Evolutionary conservation across 768 basidiomycete species (phyloP), one percentile per base, ranked within the genome.

Genomic region (Tulasnella sp.): DNA sequence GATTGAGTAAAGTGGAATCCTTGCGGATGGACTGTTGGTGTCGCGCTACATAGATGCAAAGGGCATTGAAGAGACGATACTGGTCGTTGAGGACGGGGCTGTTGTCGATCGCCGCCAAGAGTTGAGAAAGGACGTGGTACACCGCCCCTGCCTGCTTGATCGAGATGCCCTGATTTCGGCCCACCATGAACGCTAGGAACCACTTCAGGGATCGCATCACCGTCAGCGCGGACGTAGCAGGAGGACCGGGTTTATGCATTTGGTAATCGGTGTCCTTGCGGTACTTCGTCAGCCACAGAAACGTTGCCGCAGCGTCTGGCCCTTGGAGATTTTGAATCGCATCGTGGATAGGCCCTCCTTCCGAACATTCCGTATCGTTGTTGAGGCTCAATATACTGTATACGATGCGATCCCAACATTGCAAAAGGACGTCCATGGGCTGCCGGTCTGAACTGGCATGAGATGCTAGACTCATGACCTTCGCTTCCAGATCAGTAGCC

Each of bases 31-130:
- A 74, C 25, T 73, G 66, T 42, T 72, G 67, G 57, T 79, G 77
- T 37, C 77, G 74, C 3, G 90, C 75, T 42, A 90, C 74, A 76
- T 87, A 83, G 27, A 97, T 68, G 25, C 79, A 79, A 42, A 94
- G 69, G 1, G 80, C 77, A 55, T 88, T 83, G 37, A 92, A 65
- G 27, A 83, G 70, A 11, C 93, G 80, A 37, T 81, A 68, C 65
- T 93, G 87, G 66, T 94, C 89, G 66, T 88, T 86, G 60, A 94
- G 76, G 36, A 96, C 74, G 17, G 82, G 82, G 0, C 80, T 79
- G 8, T 69, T 67, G 58, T 86, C 77, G 7, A 90, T 70, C 37
- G 75, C 74, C 4, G 81, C 74, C 61, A 93, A 80, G 12, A 94
- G 73, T 49, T 79, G 77, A 58, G 84, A 83, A 25, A 89, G 67